phyloP scores from a whole-genome alignment of 2,329 filamentous ascomycete species.

The Clarireedia paspali region DNA sequence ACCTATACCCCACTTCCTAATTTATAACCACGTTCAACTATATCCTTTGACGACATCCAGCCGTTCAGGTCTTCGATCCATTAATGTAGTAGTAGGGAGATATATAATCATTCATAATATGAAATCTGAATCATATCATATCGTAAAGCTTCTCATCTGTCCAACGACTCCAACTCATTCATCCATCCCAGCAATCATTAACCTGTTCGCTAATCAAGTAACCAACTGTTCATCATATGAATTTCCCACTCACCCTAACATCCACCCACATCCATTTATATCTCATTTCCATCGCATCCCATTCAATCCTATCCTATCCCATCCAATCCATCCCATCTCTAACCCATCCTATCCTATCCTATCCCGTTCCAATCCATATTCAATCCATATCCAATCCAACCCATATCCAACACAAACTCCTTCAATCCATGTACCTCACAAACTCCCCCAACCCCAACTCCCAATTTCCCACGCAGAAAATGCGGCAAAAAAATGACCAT shows the following conservation, averaged over 20 bases:
- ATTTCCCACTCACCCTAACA: background rate
- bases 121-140: too few relatives aligned
- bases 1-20: too few relatives aligned
- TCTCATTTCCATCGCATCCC: background rate
- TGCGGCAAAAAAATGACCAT: background rate
- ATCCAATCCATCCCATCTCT: background rate
- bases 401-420: background rate
- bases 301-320: background rate
- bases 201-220: background rate
- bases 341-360: background rate
- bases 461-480: background rate
- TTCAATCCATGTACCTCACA: too few relatives aligned
- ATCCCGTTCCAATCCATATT: background rate
- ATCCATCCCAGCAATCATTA: background rate
- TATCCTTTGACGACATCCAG: too few relatives aligned
- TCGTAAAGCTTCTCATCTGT: too few relatives aligned
- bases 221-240: too few relatives aligned
- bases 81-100: too few relatives aligned
- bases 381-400: too few relatives aligned
- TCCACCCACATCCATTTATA: background rate
- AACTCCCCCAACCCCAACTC: background rate
- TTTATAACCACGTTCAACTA: too few relatives aligned
- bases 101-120: too few relatives aligned
- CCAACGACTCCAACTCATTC: background rate
- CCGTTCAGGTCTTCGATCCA: too few relatives aligned